Percentiles rank a stretch among this genome's conserved stretches.
Conservation (phyloP, 2,329 filamentous ascomycete genomes). For the Cryphonectria naterciae region DNA sequence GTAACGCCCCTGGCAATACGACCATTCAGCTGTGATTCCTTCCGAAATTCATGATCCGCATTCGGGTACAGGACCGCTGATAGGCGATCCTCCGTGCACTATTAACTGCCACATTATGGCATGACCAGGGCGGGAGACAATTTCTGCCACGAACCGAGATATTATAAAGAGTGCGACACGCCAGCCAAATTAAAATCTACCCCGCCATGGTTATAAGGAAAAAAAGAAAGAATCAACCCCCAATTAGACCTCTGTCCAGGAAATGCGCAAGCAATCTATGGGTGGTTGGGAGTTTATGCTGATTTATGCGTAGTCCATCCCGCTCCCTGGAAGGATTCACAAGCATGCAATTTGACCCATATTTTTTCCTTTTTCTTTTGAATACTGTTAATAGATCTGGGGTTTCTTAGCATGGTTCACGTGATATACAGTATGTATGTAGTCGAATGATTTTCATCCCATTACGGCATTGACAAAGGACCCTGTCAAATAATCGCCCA, state of each 20-base stretch:
- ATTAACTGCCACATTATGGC: neutral
- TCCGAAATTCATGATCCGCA: neutral
- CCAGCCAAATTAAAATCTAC: neutral
- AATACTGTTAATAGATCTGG: neutral
- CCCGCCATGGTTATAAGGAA: neutral
- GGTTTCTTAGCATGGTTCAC: neutral
- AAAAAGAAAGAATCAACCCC: neutral
- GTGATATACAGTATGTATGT: neutral
- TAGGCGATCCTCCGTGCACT: conserved; percentile 1
- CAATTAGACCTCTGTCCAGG: neutral
- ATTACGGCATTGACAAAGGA: neutral
- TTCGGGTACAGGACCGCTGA: neutral
- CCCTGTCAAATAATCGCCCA: neutral
- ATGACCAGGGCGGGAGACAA: neutral
- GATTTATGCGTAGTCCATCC: neutral
- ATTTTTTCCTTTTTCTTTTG: neutral
- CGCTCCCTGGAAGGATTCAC: neutral
- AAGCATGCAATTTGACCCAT: neutral
- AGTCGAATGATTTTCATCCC: neutral
- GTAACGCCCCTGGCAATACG: neutral
- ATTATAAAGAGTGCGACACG: neutral
- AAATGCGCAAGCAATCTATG: neutral
- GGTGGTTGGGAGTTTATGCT: neutral
- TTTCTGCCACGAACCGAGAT: neutral
- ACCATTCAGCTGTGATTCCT: neutral